Percentiles rank a stretch among this genome's conserved stretches.
Conservation (phyloP, 2,329 filamentous ascomycete genomes). For the Monosporascus sp. region DNA sequence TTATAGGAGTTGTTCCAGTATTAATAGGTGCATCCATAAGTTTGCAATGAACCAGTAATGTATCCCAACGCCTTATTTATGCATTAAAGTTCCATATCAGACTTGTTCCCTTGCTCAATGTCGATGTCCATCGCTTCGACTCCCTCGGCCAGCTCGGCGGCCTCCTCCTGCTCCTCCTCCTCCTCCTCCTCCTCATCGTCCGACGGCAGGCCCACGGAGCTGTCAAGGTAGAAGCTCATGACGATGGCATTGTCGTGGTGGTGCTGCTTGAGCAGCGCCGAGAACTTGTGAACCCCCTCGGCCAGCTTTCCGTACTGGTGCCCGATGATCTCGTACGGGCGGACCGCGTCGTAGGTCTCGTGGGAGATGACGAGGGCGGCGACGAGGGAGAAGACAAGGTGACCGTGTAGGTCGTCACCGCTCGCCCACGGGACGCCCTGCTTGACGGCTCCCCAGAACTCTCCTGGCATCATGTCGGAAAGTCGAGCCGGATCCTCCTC, state of each 20-base stretch:
- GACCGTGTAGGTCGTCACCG: not conserved
- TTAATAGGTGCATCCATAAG: no score
- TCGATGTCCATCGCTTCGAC: not conserved
- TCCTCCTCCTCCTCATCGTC: slow-evolving; percentile 1
- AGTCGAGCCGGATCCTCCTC: slow-evolving; percentile 1
- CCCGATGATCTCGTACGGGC: slow-evolving; percentile 1
- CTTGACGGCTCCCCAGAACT: slow-evolving; percentile 2
- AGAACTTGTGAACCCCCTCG: slow-evolving; percentile 1
- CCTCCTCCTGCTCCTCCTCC: not conserved
- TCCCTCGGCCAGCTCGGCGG: not conserved
- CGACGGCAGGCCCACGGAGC: not conserved
- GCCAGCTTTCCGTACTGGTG: slow-evolving; percentile 5
- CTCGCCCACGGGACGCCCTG: slow-evolving; percentile 1
- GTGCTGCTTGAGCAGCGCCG: slow-evolving; percentile 2
- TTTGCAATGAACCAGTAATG: no score
- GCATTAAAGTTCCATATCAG: no score
- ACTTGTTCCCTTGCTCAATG: no score
- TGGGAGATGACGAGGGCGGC: slow-evolving; percentile 2
- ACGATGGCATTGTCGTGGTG: slow-evolving; percentile 1
- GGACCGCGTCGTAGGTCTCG: slow-evolving; percentile 1
- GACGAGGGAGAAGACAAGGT: slow-evolving; percentile 1
- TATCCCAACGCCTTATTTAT: no score
- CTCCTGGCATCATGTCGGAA: slow-evolving; percentile 1
- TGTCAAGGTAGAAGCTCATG: slow-evolving; percentile 2
- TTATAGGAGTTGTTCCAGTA: no score